Percentiles rank a stretch among this genome's conserved stretches.
Evolutionary conservation across 2,329 filamentous ascomycete genomes (phyloP).

Genomic region (Tolypocladium pustulatum): DNA sequence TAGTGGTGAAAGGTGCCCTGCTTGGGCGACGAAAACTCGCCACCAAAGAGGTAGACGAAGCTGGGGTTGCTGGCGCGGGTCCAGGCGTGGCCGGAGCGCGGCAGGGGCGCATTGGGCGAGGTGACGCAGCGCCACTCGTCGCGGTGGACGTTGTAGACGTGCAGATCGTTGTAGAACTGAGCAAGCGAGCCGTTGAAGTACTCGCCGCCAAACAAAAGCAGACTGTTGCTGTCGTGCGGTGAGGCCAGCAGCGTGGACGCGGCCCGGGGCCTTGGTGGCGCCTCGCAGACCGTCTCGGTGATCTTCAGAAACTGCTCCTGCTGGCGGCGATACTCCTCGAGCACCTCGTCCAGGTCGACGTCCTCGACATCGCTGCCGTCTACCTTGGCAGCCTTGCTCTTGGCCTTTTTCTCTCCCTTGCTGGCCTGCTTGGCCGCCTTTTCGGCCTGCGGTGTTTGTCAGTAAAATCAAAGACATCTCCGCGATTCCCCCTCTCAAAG

Average conservation of each 20-base stretch:
- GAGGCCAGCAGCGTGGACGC: constrained; percentile 77
- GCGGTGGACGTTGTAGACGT: constrained; percentile 65
- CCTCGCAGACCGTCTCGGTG: constrained; percentile 64
- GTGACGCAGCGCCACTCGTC: constrained; percentile 89
- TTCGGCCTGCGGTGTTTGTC: constrained; percentile 31
- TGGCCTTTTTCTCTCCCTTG: constrained; percentile 80
- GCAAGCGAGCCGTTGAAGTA: constrained; percentile 89
- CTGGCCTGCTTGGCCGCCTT: constrained; percentile 74
- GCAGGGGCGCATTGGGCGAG: constrained; percentile 82
- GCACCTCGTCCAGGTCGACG: constrained; percentile 82
- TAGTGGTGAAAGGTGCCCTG: constrained; percentile 99
- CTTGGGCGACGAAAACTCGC: constrained; percentile 93
- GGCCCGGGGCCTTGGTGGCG: constrained; percentile 66
- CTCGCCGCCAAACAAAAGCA: constrained; percentile 90
- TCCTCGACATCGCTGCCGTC: constrained; percentile 87
- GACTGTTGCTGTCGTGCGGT: constrained; percentile 74
- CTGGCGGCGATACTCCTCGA: constrained; percentile 85
- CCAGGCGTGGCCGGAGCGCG: constrained; percentile 89
- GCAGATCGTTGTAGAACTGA: constrained; percentile 56
- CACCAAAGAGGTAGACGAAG: constrained; percentile 85
- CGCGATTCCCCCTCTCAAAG: neutral
- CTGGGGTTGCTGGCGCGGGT: constrained; percentile 77
- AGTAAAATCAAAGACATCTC: neutral
- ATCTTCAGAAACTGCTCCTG: constrained; percentile 93
- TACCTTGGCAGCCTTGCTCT: constrained; percentile 56